Evolutionary conservation across 2,329 filamentous ascomycete species (phyloP).

Genomic region (Cytospora piceae): DNA sequence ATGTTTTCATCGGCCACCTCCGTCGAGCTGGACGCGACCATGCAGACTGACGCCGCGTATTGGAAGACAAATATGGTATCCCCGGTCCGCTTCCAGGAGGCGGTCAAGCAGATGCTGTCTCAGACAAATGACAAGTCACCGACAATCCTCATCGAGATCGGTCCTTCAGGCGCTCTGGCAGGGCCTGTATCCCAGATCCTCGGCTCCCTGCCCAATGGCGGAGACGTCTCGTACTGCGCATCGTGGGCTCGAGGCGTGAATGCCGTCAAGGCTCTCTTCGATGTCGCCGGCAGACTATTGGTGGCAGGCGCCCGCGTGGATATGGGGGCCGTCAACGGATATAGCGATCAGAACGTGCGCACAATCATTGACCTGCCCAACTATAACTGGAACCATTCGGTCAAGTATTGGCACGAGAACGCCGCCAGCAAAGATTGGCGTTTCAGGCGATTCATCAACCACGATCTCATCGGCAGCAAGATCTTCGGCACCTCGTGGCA

Average conservation of each 20-base stretch:
- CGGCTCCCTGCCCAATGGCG: conserved; percentile 24
- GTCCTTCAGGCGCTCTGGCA: conserved; percentile 33
- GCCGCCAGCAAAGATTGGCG: conserved; percentile 16
- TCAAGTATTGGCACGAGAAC: conserved; percentile 23
- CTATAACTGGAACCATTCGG: conserved; percentile 36
- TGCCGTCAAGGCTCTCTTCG: conserved; percentile 28
- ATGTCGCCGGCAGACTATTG: conserved; percentile 35
- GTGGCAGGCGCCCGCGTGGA: conserved; percentile 28
- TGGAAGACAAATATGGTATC: conserved; percentile 40
- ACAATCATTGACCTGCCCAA: conserved; percentile 34
- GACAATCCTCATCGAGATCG: conserved; percentile 35
- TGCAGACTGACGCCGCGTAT: conserved; percentile 27
- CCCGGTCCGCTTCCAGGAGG: conserved; percentile 36
- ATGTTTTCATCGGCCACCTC: conserved; percentile 32
- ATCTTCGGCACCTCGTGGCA: conserved; percentile 2
- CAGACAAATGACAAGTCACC: conserved; percentile 19
- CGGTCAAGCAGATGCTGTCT: conserved; percentile 18
- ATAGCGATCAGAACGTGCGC: background rate
- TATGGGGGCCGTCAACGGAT: conserved; percentile 5
- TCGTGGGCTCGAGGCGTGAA: conserved; percentile 30
- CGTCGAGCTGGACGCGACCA: conserved; percentile 4
- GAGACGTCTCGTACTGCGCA: conserved; percentile 12
- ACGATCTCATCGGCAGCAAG: conserved; percentile 18
- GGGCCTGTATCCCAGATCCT: conserved; percentile 35
- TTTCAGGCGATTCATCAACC: background rate